Percentiles rank a stretch among this genome's conserved stretches.
These are phyloP conservation scores for Pseudogymnoascus sp. DNA, from an alignment of 2,329 filamentous ascomycete genomes.

Conservation along the genomic window DNA sequence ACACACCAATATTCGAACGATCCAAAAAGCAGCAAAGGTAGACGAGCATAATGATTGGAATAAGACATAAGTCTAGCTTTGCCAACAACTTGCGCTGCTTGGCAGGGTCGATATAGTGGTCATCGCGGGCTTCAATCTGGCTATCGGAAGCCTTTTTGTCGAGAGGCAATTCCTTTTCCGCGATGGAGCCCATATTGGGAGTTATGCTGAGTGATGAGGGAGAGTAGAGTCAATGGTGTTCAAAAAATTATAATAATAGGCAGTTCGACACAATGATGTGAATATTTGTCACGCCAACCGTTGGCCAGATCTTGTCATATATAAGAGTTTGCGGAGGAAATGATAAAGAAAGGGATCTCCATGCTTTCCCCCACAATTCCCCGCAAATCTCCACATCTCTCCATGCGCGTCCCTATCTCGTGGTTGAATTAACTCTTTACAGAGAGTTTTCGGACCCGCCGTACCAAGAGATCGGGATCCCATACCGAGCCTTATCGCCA, in stretches of 20 bases:
- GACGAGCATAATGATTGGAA: conserved; percentile 40
- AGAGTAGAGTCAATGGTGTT: not conserved
- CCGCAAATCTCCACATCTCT: not conserved
- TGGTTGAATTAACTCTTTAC: not conserved
- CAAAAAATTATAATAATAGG: not conserved
- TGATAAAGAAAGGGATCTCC: not conserved
- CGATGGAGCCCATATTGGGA: not conserved
- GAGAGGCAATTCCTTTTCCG: not conserved
- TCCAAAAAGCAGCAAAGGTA: conserved; percentile 49
- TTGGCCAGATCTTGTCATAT: conserved; percentile 1
- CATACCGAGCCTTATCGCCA: conserved; percentile 4
- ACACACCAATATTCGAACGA: conserved; percentile 28
- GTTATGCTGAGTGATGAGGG: not conserved
- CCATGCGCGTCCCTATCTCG: conserved; percentile 4
- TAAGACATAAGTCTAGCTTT: conserved; percentile 40
- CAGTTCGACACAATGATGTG: not conserved
- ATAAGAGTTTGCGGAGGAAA: conserved; percentile 5
- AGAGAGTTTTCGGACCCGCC: not conserved
- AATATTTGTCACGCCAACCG: conserved; percentile 1
- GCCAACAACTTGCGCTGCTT: conserved; percentile 38
- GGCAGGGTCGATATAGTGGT: conserved; percentile 31
- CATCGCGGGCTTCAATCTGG: conserved; percentile 5
- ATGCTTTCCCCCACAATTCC: conserved; percentile 3
- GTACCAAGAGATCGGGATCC: conserved; percentile 5
- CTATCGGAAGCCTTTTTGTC: conserved; percentile 8